Evolutionary conservation across 805 yeast species (phyloP), one percentile per base, ranked within the genome.

Genomic region (Cyberlindnera sargentensis): DNA sequence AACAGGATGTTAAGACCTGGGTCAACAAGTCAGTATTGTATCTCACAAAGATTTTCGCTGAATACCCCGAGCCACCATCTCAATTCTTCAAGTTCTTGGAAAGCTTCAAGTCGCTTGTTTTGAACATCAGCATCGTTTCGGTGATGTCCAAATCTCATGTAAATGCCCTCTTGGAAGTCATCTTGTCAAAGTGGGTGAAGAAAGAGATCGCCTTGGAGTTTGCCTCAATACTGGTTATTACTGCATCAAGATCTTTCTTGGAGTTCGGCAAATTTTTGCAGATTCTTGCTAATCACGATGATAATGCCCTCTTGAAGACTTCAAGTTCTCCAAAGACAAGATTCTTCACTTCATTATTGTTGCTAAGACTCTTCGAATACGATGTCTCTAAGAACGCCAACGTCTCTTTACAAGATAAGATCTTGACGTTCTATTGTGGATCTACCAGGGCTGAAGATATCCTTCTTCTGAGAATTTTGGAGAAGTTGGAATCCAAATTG

Each of bases 151-250:
- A 55, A 7, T 50, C 70, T 6, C 65, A 80, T 42, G 46, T 82
- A 10, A 78, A 82, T 49, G 67, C 91, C 0, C 86, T 84, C 47
- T 56, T 83, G 29, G 89, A 84, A 56, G 85, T 75, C 4, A 54
- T 82, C 8, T 64, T 83, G 28, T 65, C 66, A 1, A 51, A 57
- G 31, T 83, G 88, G 83, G 54, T 76, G 1, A 48, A 51, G 10
- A 50, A 69, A 27, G 59, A 53, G 2, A 45, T 47, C 0, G 67
- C 76, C n/a, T 53, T 85, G 50, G 66, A 71, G 34, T 75, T 80
- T 53, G 64, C 68, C 3, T 50, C 64, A 34, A 47, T 76, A 1
- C 20, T 70, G 6, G 53, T 78, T 11, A 45, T 70, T 34, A 51
- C 67, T 2, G 71, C 71, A 2, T 52, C 62, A 1, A 63, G 58